Base-by-base conservation (phyloP, 2,329 filamentous ascomycete genomes). In the Exophiala xenobiotica region DNA sequence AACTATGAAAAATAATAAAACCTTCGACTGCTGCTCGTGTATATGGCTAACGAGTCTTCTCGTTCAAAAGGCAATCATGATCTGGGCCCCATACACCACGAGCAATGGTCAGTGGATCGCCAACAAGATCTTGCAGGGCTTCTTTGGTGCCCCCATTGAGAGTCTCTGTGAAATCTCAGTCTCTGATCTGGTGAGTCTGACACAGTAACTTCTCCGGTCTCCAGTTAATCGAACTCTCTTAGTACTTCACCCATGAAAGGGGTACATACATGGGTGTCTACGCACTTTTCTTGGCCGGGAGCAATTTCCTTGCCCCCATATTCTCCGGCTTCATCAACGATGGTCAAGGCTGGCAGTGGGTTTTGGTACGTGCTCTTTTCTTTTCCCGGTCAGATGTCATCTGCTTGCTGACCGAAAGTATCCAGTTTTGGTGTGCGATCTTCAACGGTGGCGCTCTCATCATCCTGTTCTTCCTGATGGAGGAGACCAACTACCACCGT, bases 81-180 rank as follows among this genome's bases (percentile, higher is more conserved):
- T 80, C 1, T 78, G 74, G 74, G 69, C 67, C 16, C 68, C 73
- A 0, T 70, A 74, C 49, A 69, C 70, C 3, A 71, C 66, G 24
- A 70, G 65, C 11, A 70, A 72, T 19, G 72, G 74, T 4, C 70
- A 75, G 54, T 78, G 74, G 74, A 71, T 73, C 18, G 74, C 73
- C 5, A 72, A 71, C 56, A 72, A 73, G 42, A 67, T 77, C 20
- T 57, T 78, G 1, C 70, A 73, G 44, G 76, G 76, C 1, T 72
- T 78, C 51, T 71, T 75, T 29, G 68, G 67, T 9, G 70, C 74
- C 1, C 74, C 75, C 0, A 70, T 77, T n/a, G 76, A 78, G 57
- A 72, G 70, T n/a, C 60, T 79, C 8, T 70, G 69, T n/a, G 76
- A 76, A 54, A 71, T 76, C 12, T 72, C 69, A 4, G 65, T 76